Conservation (phyloP, 768 basidiomycete species). For the Rhodotorula graminis region DNA sequence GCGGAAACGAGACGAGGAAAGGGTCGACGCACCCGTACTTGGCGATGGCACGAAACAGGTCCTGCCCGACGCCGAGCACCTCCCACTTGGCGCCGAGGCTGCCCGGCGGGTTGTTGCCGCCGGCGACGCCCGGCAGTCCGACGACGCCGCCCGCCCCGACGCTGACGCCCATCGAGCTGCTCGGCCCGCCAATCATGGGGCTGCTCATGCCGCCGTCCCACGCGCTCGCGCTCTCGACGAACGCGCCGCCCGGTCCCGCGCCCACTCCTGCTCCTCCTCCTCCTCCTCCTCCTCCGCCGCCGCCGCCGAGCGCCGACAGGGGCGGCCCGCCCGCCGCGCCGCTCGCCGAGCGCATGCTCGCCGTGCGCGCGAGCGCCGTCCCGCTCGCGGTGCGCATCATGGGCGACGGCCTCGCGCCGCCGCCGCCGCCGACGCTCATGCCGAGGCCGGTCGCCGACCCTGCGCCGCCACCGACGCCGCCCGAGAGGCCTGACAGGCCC, state of each 20-base stretch:
- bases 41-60: constrained; percentile 76
- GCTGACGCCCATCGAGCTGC: constrained; percentile 55
- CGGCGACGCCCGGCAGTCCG: background rate
- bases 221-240: background rate
- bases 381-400: constrained; percentile 16
- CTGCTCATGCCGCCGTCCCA: constrained; percentile 21
- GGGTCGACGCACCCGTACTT: constrained; percentile 61
- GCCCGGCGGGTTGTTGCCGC: constrained; percentile 49
- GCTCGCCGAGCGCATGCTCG: constrained; percentile 4
- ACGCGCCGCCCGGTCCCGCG: too few species aligned
- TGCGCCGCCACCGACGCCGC: background rate
- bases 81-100: constrained; percentile 94
- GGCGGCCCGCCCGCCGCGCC: background rate
- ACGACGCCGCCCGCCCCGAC: background rate
- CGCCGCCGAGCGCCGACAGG: too few species aligned
- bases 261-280: background rate
- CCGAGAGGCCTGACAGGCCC: constrained; percentile 13
- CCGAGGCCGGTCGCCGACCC: constrained; percentile 20
- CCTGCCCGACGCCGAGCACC: constrained; percentile 75
- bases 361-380: constrained; percentile 13
- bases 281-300: background rate
- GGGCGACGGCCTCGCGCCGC: background rate
- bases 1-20: background rate
- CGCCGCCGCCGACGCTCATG: background rate
- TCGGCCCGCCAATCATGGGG: constrained; percentile 59